Evolutionary conservation across 805 yeast species (phyloP), one percentile per base, ranked within the genome.

Genomic region (Candida vaughaniae): DNA sequence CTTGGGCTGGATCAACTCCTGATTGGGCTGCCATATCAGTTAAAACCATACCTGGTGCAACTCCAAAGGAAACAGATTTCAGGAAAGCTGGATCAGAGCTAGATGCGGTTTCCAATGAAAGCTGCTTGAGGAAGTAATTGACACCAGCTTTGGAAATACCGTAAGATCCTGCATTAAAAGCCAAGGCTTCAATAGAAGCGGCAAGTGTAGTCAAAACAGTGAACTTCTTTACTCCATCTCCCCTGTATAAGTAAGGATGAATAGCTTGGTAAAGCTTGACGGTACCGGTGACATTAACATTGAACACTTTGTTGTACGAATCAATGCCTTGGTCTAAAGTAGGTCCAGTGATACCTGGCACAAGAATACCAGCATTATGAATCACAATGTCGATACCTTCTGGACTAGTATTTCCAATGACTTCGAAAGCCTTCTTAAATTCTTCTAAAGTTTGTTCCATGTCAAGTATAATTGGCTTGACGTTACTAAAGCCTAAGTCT

Each of bases 81-180:
- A 14, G 31, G 25, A 22, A 53, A 47, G 52, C 54, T 0, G 46
- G 52, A 16, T 61, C 61, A 4, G 30, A 35, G 6, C 16, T 15
- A 3, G 11, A 4, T 38, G 67, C 73, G 2, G 93, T 83, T 36
- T 78, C 81, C 16, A 75, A 78, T 46, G 91, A 70, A 56, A 88
- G 93, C 27, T 80, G 78, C 28, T 66, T 71, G 58, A 91, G 96
- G 53, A 91, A 93, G 49, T 75, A 75, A 39, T 80, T 80, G 46
- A 84, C 42, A 1, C 65, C 71, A 8, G 68, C 64, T 46, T 67
- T 66, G 5, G 68, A 57, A 27, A 47, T 49, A 3, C 69, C 69
- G 39, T 66, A 66, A 14, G 62, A 58, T 5, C 47, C 12, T 8
- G 12, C 29, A 34, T 48, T 1, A 17, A 7, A 7, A 20, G 45